Percentiles rank a stretch among this genome's conserved stretches.
These are phyloP conservation scores for Vitis rupestris DNA, from an alignment of 164 flowering plant genomes.

Conservation along the genomic window DNA sequence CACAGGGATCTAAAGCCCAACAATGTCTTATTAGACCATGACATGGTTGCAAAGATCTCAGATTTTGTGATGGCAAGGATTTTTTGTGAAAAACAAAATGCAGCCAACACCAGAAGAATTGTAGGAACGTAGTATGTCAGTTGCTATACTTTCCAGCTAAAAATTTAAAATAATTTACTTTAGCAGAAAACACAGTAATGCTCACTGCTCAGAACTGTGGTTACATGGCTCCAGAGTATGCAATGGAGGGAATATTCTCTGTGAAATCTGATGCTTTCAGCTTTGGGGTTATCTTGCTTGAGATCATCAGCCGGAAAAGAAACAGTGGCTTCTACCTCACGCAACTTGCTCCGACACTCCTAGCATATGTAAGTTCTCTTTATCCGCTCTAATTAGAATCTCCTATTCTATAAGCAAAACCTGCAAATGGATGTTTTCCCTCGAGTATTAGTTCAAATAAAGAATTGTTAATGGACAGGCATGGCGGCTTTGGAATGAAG, in stretches of 20 bases:
- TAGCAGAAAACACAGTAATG: no score
- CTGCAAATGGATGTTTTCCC: neutral
- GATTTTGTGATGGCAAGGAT: conserved; percentile 38
- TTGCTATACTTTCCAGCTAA: neutral
- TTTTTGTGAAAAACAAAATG: conserved; percentile 16
- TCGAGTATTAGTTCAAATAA: neutral
- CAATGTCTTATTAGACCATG: conserved; percentile 29
- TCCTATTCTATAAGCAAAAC: neutral
- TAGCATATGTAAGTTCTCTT: conserved; percentile 5
- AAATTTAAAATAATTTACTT: no score
- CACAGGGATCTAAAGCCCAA: conserved; percentile 7
- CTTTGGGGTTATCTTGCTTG: no score
- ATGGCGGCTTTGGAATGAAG: conserved; percentile 23
- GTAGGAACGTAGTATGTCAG: conserved; percentile 32
- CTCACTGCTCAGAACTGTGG: no score
- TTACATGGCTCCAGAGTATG: no score
- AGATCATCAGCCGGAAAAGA: conserved; percentile 3
- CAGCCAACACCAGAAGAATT: conserved; percentile 25
- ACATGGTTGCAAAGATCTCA: conserved; percentile 26
- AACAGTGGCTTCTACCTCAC: conserved; percentile 1
- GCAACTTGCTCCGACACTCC: neutral
- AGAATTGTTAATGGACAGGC: conserved; percentile 10
- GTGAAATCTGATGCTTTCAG: no score
- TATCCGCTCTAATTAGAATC: no score
- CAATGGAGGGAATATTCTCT: no score